Conservation (phyloP, 1,139 yeast species). For the Yamadazyma sp. region DNA sequence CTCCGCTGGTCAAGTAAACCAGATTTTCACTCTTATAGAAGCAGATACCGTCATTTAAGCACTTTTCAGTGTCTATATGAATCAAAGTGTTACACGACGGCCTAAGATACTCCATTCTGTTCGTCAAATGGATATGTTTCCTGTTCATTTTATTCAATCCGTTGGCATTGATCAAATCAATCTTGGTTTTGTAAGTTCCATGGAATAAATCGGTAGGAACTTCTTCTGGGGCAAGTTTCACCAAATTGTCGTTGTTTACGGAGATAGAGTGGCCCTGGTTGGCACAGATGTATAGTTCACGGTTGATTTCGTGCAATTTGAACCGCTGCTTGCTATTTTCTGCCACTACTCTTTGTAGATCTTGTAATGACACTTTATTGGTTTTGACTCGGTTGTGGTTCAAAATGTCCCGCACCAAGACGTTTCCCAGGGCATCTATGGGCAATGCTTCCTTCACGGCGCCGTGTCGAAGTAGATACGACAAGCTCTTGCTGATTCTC, state of each 20-base stretch:
- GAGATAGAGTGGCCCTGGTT: slow-evolving; percentile 86
- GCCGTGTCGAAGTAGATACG: slow-evolving; percentile 80
- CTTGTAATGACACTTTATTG: slow-evolving; percentile 52
- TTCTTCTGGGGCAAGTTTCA: slow-evolving; percentile 15
- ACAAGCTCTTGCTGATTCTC: slow-evolving; percentile 67
- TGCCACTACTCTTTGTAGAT: slow-evolving; percentile 59
- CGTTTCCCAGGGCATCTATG: slow-evolving; percentile 69
- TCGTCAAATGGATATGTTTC: slow-evolving; percentile 76
- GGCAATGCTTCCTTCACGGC: slow-evolving; percentile 69
- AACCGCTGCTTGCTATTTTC: slow-evolving; percentile 73
- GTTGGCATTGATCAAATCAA: slow-evolving; percentile 50
- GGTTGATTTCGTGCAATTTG: slow-evolving; percentile 30
- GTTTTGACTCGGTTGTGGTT: slow-evolving; percentile 59
- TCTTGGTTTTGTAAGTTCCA: slow-evolving; percentile 66
- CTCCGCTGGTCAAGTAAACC: slow-evolving; percentile 70
- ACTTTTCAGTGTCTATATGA: slow-evolving; percentile 54
- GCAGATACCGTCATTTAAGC: slow-evolving; percentile 45
- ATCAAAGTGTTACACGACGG: slow-evolving; percentile 58
- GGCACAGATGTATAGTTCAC: slow-evolving; percentile 63
- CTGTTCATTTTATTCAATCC: slow-evolving; percentile 73
- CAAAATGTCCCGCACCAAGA: slow-evolving; percentile 53
- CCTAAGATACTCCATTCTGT: slow-evolving; percentile 69
- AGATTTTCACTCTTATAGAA: slow-evolving; percentile 70
- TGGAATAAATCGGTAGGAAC: slow-evolving; percentile 54
- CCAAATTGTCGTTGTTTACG: slow-evolving; percentile 44